Evolutionary conservation across 176 grass and related monocot species (phyloP).

Genomic region (Hordeum marinum): DNA sequence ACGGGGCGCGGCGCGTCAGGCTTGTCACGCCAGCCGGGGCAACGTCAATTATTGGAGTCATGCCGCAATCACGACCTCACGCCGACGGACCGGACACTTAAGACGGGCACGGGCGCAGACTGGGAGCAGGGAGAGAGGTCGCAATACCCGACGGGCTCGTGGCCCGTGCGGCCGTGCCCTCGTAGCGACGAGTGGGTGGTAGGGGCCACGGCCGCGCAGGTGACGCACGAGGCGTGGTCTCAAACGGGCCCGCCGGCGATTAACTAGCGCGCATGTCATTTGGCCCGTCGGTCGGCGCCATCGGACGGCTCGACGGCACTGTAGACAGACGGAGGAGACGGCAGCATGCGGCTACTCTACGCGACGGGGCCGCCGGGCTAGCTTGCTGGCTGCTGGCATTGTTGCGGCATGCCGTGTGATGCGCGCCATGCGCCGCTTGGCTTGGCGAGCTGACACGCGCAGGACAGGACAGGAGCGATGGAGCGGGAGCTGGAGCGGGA

Average conservation of each 20-base stretch:
- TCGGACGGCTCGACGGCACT: background rate
- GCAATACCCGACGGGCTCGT: background rate
- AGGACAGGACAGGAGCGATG: background rate
- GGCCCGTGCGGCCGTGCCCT: background rate
- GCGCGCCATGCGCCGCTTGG: background rate
- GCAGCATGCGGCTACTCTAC: background rate
- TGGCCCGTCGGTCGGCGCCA: background rate
- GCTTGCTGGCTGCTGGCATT: background rate
- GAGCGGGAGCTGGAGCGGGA: too few relatives aligned
- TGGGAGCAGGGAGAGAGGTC: background rate
- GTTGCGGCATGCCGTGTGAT: background rate
- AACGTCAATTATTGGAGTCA: conserved; percentile 13
- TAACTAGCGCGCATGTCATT: background rate
- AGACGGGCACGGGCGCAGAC: background rate
- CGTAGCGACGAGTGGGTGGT: too few relatives aligned
- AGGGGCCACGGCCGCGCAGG: background rate
- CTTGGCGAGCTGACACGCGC: background rate
- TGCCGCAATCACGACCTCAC: background rate
- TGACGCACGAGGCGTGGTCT: conserved; percentile 15
- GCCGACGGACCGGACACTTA: background rate
- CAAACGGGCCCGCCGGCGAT: background rate
- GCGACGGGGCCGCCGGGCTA: too few relatives aligned
- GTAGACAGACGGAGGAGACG: background rate
- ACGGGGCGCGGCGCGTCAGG: background rate
- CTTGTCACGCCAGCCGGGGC: background rate